Evolutionary conservation across 129 eudicot genomes (phyloP).

Genomic region (Glebionis coronaria): DNA sequence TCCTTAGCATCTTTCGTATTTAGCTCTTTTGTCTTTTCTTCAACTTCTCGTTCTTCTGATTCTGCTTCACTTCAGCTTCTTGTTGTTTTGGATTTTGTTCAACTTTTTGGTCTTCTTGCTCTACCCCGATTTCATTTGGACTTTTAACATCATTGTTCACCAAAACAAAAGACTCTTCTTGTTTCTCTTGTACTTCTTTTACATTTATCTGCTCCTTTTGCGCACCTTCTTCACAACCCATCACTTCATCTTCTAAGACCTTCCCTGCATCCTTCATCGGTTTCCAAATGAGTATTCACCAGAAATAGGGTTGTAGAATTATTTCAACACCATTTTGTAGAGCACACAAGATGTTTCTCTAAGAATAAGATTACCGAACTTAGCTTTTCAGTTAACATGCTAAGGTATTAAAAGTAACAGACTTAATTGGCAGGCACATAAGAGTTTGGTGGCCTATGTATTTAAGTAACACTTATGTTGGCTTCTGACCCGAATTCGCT

Average conservation of each 20-base stretch:
- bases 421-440: no score
- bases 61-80: neutral
- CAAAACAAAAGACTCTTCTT: constrained; percentile 21
- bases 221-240: constrained; percentile 18
- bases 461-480: no score
- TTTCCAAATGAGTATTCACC: constrained; percentile 38
- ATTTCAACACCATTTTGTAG: no score
- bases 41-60: constrained; percentile 12
- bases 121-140: constrained; percentile 17
- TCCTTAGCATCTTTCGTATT: constrained; percentile 5
- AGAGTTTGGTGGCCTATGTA: no score
- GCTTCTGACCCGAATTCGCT: no score
- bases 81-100: neutral
- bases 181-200: constrained; percentile 24
- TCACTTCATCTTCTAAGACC: constrained; percentile 24
- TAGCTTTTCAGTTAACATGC: no score
- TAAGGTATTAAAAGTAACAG: no score
- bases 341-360: no score
- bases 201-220: constrained; percentile 18
- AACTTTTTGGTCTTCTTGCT: constrained; percentile 18
- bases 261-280: constrained; percentile 56
- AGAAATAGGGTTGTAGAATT: neutral
- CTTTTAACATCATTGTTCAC: constrained; percentile 12
- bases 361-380: no score
- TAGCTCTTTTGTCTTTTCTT: constrained; percentile 26